Conservation (phyloP, 1,139 yeast species). For the Lodderomyces orthopsilosis region DNA sequence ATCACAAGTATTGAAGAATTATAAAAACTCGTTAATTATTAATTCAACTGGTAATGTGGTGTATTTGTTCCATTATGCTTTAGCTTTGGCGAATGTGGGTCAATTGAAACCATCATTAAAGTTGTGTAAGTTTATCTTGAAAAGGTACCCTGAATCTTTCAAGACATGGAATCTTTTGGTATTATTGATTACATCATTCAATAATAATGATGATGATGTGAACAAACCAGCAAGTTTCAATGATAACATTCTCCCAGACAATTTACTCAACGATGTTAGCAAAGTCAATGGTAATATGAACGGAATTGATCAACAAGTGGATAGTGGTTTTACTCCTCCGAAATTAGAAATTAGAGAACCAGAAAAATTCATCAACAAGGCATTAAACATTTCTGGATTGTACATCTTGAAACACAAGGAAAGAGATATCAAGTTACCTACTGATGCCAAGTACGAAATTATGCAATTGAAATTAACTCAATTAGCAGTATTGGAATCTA, state of each 20-base stretch:
- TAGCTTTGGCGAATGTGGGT: conserved; percentile 30
- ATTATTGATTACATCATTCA: conserved; percentile 29
- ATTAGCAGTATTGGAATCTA: conserved; percentile 64
- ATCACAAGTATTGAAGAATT: conserved; percentile 20
- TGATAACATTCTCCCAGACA: conserved; percentile 11
- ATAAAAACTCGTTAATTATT: conserved; percentile 38
- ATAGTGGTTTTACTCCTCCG: conserved; percentile 6
- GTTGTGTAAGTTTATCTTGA: conserved; percentile 43
- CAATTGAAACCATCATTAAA: conserved; percentile 30
- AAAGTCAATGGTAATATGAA: conserved; percentile 8
- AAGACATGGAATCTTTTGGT: conserved; percentile 47
- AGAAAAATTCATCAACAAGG: conserved; percentile 42
- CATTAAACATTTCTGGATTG: conserved; percentile 44
- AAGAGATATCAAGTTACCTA: conserved; percentile 26
- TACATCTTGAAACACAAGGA: conserved; percentile 32
- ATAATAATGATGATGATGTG: conserved; percentile 23
- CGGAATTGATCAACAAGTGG: conserved; percentile 6
- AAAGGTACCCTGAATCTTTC: conserved; percentile 43
- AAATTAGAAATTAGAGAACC: conserved; percentile 21
- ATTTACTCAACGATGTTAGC: conserved; percentile 8
- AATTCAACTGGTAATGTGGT: conserved; percentile 37
- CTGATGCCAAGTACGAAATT: conserved; percentile 50
- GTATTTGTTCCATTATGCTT: conserved; percentile 38
- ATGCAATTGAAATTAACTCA: conserved; percentile 76
- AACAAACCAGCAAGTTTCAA: conserved; percentile 12